These are phyloP conservation scores for Chaetomium sp. DNA, from an alignment of 2,329 filamentous ascomycete species.

Conservation along the genomic window DNA sequence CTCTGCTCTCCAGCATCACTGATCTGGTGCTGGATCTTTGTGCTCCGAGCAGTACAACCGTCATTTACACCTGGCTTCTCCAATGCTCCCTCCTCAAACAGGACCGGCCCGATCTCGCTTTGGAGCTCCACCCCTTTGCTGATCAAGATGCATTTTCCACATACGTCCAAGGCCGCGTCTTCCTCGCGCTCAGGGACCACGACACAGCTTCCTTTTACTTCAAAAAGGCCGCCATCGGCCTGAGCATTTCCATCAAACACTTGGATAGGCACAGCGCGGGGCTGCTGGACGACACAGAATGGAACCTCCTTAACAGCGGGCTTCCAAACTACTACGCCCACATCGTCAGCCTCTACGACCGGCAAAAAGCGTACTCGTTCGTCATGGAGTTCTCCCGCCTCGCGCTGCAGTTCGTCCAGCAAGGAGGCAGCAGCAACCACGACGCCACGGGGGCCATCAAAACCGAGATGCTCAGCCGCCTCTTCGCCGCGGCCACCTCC, in stretches of 20 bases:
- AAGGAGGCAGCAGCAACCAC: conserved; percentile 28
- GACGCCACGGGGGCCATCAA: conserved; percentile 46
- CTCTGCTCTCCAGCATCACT: conserved; percentile 63
- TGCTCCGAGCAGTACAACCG: conserved; percentile 65
- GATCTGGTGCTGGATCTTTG: conserved; percentile 68
- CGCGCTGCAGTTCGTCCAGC: conserved; percentile 65
- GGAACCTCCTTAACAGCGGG: conserved; percentile 68
- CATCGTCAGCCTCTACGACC: conserved; percentile 79
- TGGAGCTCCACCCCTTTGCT: conserved; percentile 59
- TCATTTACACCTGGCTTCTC: conserved; percentile 61
- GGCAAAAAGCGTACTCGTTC: conserved; percentile 72
- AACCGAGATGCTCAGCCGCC: conserved; percentile 75
- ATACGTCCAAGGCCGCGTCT: conserved; percentile 83
- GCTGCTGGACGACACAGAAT: conserved; percentile 76
- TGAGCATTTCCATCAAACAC: conserved; percentile 59
- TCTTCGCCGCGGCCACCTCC: conserved; percentile 80
- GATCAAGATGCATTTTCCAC: conserved; percentile 64
- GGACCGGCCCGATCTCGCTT: conserved; percentile 61
- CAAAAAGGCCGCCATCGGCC: conserved; percentile 77
- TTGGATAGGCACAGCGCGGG: conserved; percentile 60
- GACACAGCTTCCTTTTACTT: conserved; percentile 74
- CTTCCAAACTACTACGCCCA: conserved; percentile 85
- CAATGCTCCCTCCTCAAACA: conserved; percentile 64
- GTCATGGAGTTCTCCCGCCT: conserved; percentile 82
- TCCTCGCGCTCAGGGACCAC: conserved; percentile 72